phyloP scores from a whole-genome alignment of 805 yeast genomes.

The Yarrowia sp. region DNA sequence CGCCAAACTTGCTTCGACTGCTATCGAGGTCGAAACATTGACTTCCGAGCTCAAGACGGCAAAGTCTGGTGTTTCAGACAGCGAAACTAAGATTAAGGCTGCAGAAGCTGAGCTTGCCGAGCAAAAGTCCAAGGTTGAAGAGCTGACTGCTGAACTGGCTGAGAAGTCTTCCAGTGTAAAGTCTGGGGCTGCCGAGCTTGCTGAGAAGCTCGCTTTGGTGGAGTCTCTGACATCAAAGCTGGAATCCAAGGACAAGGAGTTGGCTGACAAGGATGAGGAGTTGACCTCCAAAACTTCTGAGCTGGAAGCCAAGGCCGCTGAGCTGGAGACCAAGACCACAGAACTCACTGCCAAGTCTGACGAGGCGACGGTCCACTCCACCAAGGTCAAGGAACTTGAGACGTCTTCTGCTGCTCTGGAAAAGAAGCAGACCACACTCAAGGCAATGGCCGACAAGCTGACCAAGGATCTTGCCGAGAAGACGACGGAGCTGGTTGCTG shows the following conservation, averaged over 20 bases:
- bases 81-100: conserved; percentile 22
- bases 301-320: neutral
- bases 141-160: neutral
- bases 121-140: neutral
- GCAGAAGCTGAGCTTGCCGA: conserved; percentile 20
- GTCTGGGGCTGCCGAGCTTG: neutral
- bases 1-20: conserved; percentile 10
- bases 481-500: conserved; percentile 1
- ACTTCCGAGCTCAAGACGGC: neutral
- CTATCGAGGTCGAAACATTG: conserved; percentile 16
- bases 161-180: neutral
- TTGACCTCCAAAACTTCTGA: neutral
- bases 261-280: neutral
- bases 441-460: conserved; percentile 20
- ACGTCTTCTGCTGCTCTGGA: conserved; percentile 4
- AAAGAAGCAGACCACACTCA: neutral
- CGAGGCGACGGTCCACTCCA: neutral
- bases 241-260: neutral
- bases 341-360: neutral
- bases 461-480: conserved; percentile 22
- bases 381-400: conserved; percentile 21
- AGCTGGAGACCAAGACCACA: neutral
- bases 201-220: neutral
- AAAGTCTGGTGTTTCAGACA: conserved; percentile 26
- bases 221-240: neutral